Evolutionary conservation across 768 basidiomycete genomes (phyloP), one percentile per base, ranked within the genome.

Genomic region (Phanerochaete carnosa): DNA sequence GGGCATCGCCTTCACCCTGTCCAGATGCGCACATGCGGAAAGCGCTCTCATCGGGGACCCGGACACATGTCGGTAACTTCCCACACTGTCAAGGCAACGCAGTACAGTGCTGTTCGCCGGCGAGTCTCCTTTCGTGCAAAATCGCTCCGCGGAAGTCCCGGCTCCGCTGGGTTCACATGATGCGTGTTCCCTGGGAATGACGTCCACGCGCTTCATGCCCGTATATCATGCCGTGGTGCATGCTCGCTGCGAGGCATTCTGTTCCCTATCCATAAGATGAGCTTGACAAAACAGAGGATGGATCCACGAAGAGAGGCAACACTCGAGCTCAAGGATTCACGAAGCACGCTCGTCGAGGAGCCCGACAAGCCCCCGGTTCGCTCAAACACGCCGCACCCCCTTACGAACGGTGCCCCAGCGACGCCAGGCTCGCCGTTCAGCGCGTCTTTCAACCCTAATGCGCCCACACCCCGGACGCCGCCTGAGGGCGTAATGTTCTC

Each of bases 371-470:
- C 39, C n/a, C 16, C 56, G 26, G 55, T 15, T 50, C 55, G 53
- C 25, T 6, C 15, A n/a, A 50, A 45, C 32, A 55, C 45, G 28
- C 35, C 57, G 15, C 57, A 52, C 23, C 56, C 53, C 8, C 50
- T 50, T 37, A 43, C 39, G 16, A 43, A 19, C 39, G 16, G 39
- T 13, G n/a, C 28, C 25, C 33, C 62, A 4, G 15, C 37, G 26
- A 47, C 54, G 15, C 65, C 59, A 13, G 61, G 39, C 23, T 62
- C 64, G 16, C 65, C 68, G 15, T 65, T 68, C 65, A 64, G 63
- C 45, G 59, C 65, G 15, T 63, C 61, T 39, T 66, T 68, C 62
- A 65, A 68, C 55, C 67, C 67, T 22, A 68, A 68, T 43, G 54
- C 8, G 11, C 30, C 65, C 19, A 57, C 63, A 12, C 64, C 66